A percentile compares a stretch with the other conserved stretches of the same genome.
phyloP scores from a whole-genome alignment of 257 asterid genomes.

The Nicotiana sylvestris region DNA sequence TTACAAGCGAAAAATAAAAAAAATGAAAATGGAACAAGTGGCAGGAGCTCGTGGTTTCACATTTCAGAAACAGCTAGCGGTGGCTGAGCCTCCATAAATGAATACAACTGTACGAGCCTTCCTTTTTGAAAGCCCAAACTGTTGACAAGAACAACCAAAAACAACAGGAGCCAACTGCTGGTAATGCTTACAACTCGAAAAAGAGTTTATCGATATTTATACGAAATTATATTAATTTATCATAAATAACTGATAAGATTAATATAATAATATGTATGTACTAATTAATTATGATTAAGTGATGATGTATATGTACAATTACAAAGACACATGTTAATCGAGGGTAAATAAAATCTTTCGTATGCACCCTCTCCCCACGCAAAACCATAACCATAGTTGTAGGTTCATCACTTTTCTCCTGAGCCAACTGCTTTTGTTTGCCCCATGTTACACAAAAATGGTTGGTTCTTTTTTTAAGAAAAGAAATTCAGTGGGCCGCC shows the following conservation, averaged over 20 bases:
- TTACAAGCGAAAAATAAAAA: neutral
- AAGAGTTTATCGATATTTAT: too few species aligned
- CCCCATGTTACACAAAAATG: neutral
- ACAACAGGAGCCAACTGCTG: neutral
- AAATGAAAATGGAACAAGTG: neutral
- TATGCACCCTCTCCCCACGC: neutral
- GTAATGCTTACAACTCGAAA: neutral
- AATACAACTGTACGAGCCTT: neutral
- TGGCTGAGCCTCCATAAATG: neutral
- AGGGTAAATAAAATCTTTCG: neutral
- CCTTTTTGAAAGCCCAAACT: neutral
- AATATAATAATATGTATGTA: too few species aligned
- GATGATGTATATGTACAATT: too few species aligned
- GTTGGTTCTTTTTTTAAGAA: neutral
- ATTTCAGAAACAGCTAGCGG: neutral
- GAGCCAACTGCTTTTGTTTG: slow-evolving; percentile 8
- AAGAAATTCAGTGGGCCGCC: slow-evolving; percentile 8
- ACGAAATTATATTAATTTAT: too few species aligned
- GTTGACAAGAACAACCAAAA: neutral
- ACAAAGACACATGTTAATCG: too few species aligned
- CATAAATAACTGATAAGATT: too few species aligned
- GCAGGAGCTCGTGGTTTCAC: neutral
- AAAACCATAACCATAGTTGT: neutral
- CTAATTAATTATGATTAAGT: too few species aligned
- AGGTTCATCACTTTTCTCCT: slow-evolving; percentile 1